These are phyloP conservation scores for Rhododendron henanense DNA, from an alignment of 148 eudicot genomes.

Conservation along the genomic window DNA sequence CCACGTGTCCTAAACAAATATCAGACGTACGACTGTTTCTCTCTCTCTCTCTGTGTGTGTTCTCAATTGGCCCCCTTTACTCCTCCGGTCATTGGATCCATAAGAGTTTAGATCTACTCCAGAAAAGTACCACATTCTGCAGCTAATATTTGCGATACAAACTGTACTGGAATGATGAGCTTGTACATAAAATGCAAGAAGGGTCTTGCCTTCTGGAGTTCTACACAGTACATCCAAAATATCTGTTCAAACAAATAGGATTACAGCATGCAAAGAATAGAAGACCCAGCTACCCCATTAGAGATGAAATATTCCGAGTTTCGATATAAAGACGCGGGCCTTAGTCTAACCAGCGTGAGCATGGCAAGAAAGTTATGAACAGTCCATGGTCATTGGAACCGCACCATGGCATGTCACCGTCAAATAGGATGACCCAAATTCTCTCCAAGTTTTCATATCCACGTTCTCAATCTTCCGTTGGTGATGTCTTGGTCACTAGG, in stretches of 20 bases:
- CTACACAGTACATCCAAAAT: not conserved
- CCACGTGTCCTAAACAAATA: too few relatives aligned
- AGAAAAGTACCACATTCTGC: too few relatives aligned
- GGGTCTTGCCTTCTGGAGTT: not conserved
- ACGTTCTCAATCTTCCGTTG: not conserved
- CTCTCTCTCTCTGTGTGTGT: too few relatives aligned
- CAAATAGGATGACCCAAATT: not conserved
- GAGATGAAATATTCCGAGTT: not conserved
- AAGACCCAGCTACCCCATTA: not conserved
- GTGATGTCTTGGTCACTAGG: not conserved
- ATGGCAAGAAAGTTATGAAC: not conserved
- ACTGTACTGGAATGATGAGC: not conserved
- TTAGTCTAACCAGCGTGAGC: not conserved
- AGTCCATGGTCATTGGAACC: not conserved
- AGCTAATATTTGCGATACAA: too few relatives aligned
- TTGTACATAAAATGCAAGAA: not conserved
- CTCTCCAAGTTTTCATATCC: not conserved
- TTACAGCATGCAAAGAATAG: not conserved
- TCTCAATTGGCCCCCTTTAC: too few relatives aligned
- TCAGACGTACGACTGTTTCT: too few relatives aligned
- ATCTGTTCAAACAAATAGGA: not conserved
- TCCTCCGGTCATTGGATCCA: too few relatives aligned
- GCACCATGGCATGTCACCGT: not conserved
- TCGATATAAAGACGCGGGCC: not conserved
- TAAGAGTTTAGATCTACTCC: too few relatives aligned